A percentile compares a stretch with the other conserved stretches of the same genome.
Evolutionary conservation across 1,284 basidiomycete species (phyloP).

Genomic region (Trametes versicolor): DNA sequence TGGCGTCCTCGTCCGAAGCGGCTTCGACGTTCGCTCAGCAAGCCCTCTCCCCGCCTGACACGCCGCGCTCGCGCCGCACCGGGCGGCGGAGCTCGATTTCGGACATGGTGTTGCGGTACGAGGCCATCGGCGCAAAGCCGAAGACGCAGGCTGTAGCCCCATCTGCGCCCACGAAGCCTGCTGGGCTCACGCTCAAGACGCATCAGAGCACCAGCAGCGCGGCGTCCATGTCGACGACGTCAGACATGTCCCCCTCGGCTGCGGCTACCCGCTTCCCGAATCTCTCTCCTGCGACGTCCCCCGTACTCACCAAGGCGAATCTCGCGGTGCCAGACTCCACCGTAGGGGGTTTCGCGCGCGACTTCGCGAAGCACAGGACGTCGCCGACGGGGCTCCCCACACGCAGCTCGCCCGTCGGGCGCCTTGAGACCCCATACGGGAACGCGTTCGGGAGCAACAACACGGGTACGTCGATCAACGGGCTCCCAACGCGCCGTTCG

Average conservation of each 20-base stretch:
- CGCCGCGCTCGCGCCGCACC: conserved; percentile 44
- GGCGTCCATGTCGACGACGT: conserved; percentile 19
- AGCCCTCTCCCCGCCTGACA: conserved; percentile 39
- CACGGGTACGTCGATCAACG: conserved; percentile 27
- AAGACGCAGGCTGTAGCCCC: conserved; percentile 30
- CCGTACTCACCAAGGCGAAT: conserved; percentile 37
- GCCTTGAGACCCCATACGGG: conserved; percentile 30
- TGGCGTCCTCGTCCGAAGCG: conserved; percentile 47
- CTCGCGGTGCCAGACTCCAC: conserved; percentile 37
- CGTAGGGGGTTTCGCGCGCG: conserved; percentile 37
- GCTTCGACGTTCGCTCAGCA: conserved; percentile 53
- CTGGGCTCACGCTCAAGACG: conserved; percentile 39
- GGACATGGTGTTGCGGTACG: conserved; percentile 83
- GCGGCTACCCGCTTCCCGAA: conserved; percentile 46
- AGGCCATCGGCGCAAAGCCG: conserved; percentile 60
- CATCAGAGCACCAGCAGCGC: conserved; percentile 36
- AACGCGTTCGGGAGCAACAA: conserved; percentile 18
- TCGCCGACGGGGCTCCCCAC: conserved; percentile 39
- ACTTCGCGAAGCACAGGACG: conserved; percentile 37
- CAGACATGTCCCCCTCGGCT: conserved; percentile 37
- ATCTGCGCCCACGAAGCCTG: conserved; percentile 45
- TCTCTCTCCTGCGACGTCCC: conserved; percentile 43
- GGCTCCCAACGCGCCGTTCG: conserved; percentile 39
- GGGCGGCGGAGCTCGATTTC: conserved; percentile 78
- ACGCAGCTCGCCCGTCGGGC: conserved; percentile 40